A percentile compares a stretch with the other conserved stretches of the same genome.
Conservation (phyloP, 2,329 filamentous ascomycete species). For the Microsporum audouinii region DNA sequence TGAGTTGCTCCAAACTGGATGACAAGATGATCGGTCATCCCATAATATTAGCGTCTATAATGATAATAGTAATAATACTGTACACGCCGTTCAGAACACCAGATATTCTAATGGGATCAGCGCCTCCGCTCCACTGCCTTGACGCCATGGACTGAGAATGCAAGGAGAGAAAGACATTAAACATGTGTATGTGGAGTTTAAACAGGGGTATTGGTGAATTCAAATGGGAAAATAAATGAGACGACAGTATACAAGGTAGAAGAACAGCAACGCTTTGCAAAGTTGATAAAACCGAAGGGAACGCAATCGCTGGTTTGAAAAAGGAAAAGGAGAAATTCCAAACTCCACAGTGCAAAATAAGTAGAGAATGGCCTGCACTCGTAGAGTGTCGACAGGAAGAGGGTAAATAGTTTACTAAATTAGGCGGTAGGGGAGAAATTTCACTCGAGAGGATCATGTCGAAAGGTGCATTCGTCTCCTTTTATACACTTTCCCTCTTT, state of each 20-base stretch:
- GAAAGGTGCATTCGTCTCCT: slow-evolving; percentile 41
- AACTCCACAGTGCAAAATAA: not conserved
- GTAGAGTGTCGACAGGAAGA: not conserved
- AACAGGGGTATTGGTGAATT: not conserved
- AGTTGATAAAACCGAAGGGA: not conserved
- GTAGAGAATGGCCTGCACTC: not conserved
- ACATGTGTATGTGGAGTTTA: not conserved
- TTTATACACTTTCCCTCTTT: slow-evolving; percentile 44
- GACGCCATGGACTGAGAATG: not conserved
- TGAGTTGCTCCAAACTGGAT: too few species aligned
- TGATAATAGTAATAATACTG: not conserved
- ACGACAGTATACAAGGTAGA: not conserved
- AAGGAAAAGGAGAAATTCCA: not conserved
- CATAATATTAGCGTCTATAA: not conserved
- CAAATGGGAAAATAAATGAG: not conserved
- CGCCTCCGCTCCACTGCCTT: not conserved
- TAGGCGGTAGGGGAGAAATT: not conserved
- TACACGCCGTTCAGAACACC: not conserved
- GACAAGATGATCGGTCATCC: not conserved
- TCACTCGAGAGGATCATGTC: slow-evolving; percentile 29
- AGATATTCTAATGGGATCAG: not conserved
- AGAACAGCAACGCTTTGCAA: not conserved
- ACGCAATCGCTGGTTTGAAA: not conserved
- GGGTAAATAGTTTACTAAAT: not conserved
- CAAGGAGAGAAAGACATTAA: not conserved